phyloP scores from a whole-genome alignment of 2,329 filamentous ascomycete species.

The Colletotrichum sp. region DNA sequence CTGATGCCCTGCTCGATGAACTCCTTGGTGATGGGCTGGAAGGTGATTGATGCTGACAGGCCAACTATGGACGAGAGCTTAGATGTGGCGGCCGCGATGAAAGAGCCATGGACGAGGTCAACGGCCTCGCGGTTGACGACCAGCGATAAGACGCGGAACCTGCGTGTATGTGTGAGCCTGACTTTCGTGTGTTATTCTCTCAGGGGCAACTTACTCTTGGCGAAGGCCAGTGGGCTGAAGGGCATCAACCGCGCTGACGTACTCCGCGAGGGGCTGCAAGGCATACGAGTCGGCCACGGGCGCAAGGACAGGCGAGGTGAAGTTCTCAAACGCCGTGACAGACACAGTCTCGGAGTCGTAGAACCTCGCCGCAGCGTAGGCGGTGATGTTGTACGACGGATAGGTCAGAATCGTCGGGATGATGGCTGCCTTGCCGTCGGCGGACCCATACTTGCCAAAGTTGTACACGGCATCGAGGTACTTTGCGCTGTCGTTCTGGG shows the following conservation, averaged over 20 bases:
- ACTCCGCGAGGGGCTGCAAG: conserved; percentile 16
- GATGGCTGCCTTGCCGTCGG: conserved; percentile 19
- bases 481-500: neutral
- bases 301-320: conserved; percentile 16
- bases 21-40: conserved; percentile 21
- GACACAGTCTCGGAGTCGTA: conserved; percentile 17
- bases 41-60: conserved; percentile 19
- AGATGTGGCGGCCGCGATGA: neutral
- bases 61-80: conserved; percentile 1
- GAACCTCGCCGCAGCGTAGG: conserved; percentile 19
- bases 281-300: conserved; percentile 12
- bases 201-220: conserved; percentile 3
- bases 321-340: conserved; percentile 19
- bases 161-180: neutral
- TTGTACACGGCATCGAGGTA: conserved; percentile 24
- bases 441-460: conserved; percentile 21
- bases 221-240: conserved; percentile 21
- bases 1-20: conserved; percentile 13
- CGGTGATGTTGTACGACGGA: conserved; percentile 18
- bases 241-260: conserved; percentile 16
- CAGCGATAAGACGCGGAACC: conserved; percentile 22
- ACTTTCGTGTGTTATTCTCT: too few species aligned
- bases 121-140: conserved; percentile 19
- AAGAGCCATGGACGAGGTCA: conserved; percentile 13
- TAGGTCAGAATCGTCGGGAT: conserved; percentile 22